Evolutionary conservation across 352 stramenopile species (phyloP).

Genomic region (Pythium folliculosum): DNA sequence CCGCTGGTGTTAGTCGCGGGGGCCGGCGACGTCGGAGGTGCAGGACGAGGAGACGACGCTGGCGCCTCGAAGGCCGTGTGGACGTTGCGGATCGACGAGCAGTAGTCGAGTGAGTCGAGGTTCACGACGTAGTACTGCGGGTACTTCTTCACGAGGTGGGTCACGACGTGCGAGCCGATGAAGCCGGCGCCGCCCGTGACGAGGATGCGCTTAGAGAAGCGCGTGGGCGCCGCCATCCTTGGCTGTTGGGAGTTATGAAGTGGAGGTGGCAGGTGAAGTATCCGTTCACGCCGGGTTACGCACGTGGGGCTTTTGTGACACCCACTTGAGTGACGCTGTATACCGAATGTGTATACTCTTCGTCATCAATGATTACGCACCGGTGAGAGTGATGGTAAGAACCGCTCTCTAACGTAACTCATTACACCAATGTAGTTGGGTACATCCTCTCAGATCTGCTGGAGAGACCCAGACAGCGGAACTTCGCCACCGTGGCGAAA

Average conservation of each 20-base stretch:
- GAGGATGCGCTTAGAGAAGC: slow-evolving; percentile 92
- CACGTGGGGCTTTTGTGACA: too few relatives aligned
- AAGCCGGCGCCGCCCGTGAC: slow-evolving; percentile 97
- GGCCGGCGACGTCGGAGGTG: neutral
- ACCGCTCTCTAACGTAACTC: too few relatives aligned
- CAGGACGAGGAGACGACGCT: neutral
- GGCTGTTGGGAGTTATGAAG: too few relatives aligned
- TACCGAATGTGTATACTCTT: too few relatives aligned
- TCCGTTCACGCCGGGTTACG: too few relatives aligned
- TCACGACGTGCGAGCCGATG: slow-evolving; percentile 97
- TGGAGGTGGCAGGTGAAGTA: too few relatives aligned
- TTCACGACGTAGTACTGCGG: slow-evolving; percentile 98
- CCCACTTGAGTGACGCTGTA: too few relatives aligned
- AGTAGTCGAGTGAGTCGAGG: slow-evolving; percentile 92
- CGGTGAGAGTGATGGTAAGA: too few relatives aligned
- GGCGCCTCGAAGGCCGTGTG: slow-evolving; percentile 47
- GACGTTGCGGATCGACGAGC: slow-evolving; percentile 68
- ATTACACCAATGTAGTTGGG: neutral
- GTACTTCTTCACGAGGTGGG: slow-evolving; percentile 96
- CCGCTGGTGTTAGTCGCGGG: slow-evolving; percentile 19
- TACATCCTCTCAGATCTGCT: neutral
- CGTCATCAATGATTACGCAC: too few relatives aligned
- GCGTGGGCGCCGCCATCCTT: neutral
- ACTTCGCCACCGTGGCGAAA: neutral
- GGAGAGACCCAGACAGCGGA: too few relatives aligned